Evolutionary conservation across 768 basidiomycete species (phyloP).

Genomic region (Mycena galopus): DNA sequence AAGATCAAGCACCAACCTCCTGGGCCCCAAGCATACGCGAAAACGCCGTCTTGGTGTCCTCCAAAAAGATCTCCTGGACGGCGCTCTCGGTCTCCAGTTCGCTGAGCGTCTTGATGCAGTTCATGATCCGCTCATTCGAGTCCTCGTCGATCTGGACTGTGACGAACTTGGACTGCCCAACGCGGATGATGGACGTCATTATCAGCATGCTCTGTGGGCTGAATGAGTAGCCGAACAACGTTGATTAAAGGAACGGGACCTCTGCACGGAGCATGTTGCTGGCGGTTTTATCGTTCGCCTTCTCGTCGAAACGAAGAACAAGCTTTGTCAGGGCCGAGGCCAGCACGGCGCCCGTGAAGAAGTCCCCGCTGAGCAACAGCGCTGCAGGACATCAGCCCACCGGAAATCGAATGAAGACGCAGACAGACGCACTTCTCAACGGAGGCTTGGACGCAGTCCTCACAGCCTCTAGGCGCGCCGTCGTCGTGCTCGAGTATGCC

Average conservation of each 20-base stretch:
- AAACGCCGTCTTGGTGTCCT: slow-evolving; percentile 92
- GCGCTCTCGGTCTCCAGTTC: slow-evolving; percentile 71
- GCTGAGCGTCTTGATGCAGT: slow-evolving; percentile 94
- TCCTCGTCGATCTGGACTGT: slow-evolving; percentile 98
- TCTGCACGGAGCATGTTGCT: slow-evolving; percentile 89
- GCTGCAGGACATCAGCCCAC: slow-evolving; percentile 55
- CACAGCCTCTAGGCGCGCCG: slow-evolving; percentile 81
- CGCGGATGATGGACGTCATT: slow-evolving; percentile 97
- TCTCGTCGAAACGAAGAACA: slow-evolving; percentile 81
- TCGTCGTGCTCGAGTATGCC: slow-evolving; percentile 76
- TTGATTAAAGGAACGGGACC: slow-evolving; percentile 53
- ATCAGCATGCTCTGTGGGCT: slow-evolving; percentile 80
- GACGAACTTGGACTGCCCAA: slow-evolving; percentile 96
- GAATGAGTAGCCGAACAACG: not conserved
- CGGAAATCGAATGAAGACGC: not conserved
- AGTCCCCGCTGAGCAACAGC: slow-evolving; percentile 93
- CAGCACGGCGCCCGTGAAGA: slow-evolving; percentile 95
- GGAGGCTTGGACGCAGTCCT: slow-evolving; percentile 93
- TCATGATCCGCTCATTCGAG: slow-evolving; percentile 95
- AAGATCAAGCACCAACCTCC: slow-evolving; percentile 70
- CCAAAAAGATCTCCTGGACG: slow-evolving; percentile 80
- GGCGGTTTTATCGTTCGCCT: slow-evolving; percentile 57
- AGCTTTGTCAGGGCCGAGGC: slow-evolving; percentile 92
- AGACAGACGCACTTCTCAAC: slow-evolving; percentile 71
- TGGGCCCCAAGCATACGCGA: slow-evolving; percentile 96